phyloP scores from a whole-genome alignment of 768 basidiomycete genomes.

The Neoboletus subvelutipes region DNA sequence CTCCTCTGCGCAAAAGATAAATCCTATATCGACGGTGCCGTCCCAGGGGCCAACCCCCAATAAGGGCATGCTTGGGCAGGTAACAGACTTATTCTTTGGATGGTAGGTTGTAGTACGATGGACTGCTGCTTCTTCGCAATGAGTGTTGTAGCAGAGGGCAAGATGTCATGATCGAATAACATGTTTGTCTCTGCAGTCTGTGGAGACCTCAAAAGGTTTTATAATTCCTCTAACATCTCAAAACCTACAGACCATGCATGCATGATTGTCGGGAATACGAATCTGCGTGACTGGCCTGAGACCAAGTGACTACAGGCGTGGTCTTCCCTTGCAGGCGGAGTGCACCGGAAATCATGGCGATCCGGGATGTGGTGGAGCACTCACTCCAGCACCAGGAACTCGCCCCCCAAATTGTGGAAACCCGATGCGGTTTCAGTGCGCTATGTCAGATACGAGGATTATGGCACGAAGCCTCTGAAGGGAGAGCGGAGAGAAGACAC shows the following conservation, averaged over 20 bases:
- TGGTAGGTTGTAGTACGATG: slow-evolving; percentile 48
- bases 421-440: not conserved
- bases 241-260: not conserved
- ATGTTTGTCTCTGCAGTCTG: not conserved
- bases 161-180: not conserved
- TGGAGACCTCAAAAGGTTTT: not conserved
- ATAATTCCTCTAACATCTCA: not conserved
- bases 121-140: not conserved
- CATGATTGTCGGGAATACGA: not conserved
- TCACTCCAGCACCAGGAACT: not conserved
- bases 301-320: too few relatives aligned
- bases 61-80: slow-evolving; percentile 68
- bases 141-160: not conserved
- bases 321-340: not conserved
- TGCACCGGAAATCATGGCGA: not conserved
- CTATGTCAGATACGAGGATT: not conserved
- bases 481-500: not conserved
- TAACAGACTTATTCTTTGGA: slow-evolving; percentile 79
- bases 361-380: not conserved
- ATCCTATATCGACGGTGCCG: slow-evolving; percentile 5
- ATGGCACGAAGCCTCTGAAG: not conserved
- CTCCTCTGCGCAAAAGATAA: slow-evolving; percentile 25
- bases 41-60: slow-evolving; percentile 37
- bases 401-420: not conserved
- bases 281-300: not conserved